phyloP scores from a whole-genome alignment of 495 filamentous ascomycete genomes.

The Aspergillus coremiiformis region DNA sequence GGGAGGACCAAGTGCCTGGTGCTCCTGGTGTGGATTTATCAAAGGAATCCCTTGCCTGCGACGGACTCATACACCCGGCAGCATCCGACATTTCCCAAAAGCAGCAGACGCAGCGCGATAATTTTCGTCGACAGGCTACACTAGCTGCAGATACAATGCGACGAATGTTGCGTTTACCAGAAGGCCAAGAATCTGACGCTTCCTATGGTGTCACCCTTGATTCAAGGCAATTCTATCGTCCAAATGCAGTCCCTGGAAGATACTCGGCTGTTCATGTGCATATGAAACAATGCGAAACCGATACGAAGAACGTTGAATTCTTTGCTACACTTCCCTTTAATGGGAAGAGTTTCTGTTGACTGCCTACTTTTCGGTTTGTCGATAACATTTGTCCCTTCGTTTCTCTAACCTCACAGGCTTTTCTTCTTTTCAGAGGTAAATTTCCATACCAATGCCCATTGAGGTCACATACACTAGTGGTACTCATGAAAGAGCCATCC shows the following conservation, averaged over 20 bases:
- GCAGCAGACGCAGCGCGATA: neutral
- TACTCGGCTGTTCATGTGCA: neutral
- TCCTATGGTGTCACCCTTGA: neutral
- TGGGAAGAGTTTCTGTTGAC: neutral
- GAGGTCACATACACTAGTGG: neutral
- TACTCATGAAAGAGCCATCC: neutral
- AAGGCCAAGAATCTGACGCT: neutral
- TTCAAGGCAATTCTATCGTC: constrained; percentile 7
- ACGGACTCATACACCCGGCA: neutral
- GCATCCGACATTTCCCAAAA: neutral
- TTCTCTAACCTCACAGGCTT: neutral
- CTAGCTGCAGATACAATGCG: neutral
- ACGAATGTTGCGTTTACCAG: neutral
- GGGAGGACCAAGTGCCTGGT: neutral
- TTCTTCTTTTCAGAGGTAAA: neutral
- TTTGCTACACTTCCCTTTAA: neutral
- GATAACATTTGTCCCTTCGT: neutral
- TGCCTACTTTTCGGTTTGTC: neutral
- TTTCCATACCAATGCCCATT: too few relatives aligned
- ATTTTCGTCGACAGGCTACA: neutral
- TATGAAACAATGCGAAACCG: neutral
- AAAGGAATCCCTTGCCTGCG: neutral
- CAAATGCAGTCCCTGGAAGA: neutral
- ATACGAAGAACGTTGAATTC: neutral
- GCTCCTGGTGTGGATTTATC: neutral